Percentiles rank a stretch among this genome's conserved stretches.
Conservation (phyloP, 495 filamentous ascomycete genomes). For the Trichoderma erinaceum region DNA sequence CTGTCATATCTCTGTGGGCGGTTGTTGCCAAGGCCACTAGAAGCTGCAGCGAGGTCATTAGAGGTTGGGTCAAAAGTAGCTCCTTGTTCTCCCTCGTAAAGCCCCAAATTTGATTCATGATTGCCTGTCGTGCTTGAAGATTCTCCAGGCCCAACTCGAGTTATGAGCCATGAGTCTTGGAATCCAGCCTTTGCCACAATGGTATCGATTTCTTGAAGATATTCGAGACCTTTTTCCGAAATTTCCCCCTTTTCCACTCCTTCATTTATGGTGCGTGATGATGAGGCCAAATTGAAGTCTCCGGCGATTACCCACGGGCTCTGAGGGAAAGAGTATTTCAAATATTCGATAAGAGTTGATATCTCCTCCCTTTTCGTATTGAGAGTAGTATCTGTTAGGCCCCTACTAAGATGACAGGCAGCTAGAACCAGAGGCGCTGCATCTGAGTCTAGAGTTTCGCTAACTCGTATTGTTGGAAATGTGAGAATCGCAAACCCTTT, state of each 20-base stretch:
- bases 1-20: constrained; percentile 56
- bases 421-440: constrained; percentile 37
- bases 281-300: constrained; percentile 54
- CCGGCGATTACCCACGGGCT: constrained; percentile 50
- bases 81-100: constrained; percentile 47
- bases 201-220: constrained; percentile 30
- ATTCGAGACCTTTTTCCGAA: constrained; percentile 29
- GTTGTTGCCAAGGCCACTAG: constrained; percentile 32
- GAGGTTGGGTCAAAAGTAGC: constrained; percentile 50
- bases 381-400: constrained; percentile 47
- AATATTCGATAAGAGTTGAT: constrained; percentile 35
- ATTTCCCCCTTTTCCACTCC: constrained; percentile 42
- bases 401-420: constrained; percentile 48
- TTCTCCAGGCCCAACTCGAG: constrained; percentile 29
- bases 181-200: constrained; percentile 31
- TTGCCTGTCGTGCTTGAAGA: constrained; percentile 22
- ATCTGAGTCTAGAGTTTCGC: constrained; percentile 11
- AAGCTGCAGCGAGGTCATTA: constrained; percentile 44
- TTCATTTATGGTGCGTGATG: constrained; percentile 40
- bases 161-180: constrained; percentile 38
- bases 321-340: constrained; percentile 28
- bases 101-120: constrained; percentile 15
- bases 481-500: constrained; percentile 44
- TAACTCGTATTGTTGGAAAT: constrained; percentile 32
- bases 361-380: constrained; percentile 45